Percentiles rank a stretch among this genome's conserved stretches.
phyloP scores from a whole-genome alignment of 768 basidiomycete species.

The Suillus decipiens region DNA sequence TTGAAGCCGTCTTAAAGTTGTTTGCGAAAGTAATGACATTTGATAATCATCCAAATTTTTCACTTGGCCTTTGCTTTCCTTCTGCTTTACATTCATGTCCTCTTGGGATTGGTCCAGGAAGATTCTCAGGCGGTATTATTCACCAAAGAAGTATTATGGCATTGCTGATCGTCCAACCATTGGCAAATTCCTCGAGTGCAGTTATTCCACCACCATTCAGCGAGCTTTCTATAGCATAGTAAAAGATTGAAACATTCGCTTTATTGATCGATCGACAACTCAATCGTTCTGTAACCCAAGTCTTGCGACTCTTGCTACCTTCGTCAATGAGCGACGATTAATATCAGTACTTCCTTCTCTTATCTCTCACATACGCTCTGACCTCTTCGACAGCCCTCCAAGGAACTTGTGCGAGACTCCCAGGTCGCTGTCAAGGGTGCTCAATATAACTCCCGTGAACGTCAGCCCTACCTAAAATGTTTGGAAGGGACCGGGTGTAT shows the following conservation, averaged over 20 bases:
- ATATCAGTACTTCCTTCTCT: neutral
- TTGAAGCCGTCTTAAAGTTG: constrained; percentile 1
- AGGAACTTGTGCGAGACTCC: neutral
- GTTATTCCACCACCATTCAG: neutral
- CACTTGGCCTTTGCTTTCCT: neutral
- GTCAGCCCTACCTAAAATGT: too few species aligned
- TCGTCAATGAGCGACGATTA: neutral
- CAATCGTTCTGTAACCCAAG: too few species aligned
- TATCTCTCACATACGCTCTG: neutral
- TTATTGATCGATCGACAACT: too few species aligned
- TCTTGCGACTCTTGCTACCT: too few species aligned
- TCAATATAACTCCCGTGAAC: too few species aligned
- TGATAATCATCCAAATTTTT: neutral
- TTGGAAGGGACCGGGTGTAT: too few species aligned
- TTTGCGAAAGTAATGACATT: constrained; percentile 4
- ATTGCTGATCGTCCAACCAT: neutral
- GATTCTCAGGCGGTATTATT: neutral
- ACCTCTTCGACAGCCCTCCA: neutral
- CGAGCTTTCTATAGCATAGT: too few species aligned
- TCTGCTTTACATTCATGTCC: neutral
- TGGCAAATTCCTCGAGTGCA: neutral
- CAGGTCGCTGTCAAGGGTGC: too few species aligned
- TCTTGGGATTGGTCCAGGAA: neutral
- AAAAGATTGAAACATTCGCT: too few species aligned
- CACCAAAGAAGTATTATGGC: neutral